Percentiles rank a stretch among this genome's conserved stretches.
phyloP scores from a whole-genome alignment of 345 rosid genomes.

The Eutrema heterophyllum region DNA sequence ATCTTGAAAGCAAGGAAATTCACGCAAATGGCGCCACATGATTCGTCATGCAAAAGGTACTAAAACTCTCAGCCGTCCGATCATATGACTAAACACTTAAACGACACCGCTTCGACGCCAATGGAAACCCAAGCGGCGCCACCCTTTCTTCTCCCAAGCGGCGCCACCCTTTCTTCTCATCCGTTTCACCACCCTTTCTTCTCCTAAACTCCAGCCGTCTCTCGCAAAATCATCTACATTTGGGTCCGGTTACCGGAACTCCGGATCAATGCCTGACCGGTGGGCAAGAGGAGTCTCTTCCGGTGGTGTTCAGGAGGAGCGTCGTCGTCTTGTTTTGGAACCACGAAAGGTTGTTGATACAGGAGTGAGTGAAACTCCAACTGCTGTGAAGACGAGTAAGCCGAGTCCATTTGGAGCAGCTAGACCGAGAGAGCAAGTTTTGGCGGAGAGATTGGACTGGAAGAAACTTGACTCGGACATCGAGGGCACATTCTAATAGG shows the following conservation, averaged over 20 bases:
- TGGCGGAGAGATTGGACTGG: slow-evolving; percentile 94
- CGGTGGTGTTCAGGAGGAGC: slow-evolving; percentile 47
- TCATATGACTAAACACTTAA: neutral
- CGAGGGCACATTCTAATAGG: slow-evolving; percentile 74
- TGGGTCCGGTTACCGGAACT: slow-evolving; percentile 58
- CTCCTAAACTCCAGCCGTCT: slow-evolving; percentile 4
- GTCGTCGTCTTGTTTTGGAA: slow-evolving; percentile 63
- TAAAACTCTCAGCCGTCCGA: neutral
- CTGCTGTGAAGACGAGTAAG: slow-evolving; percentile 49
- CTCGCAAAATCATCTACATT: slow-evolving; percentile 48
- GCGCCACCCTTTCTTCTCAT: slow-evolving; percentile 24
- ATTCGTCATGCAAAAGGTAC: neutral
- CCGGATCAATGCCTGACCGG: slow-evolving; percentile 55
- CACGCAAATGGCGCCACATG: neutral
- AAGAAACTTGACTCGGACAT: slow-evolving; percentile 77
- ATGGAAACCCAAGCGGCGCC: slow-evolving; percentile 12
- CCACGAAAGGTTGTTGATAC: slow-evolving; percentile 51
- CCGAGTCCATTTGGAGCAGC: slow-evolving; percentile 90
- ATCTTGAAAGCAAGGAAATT: neutral
- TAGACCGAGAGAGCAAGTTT: slow-evolving; percentile 85
- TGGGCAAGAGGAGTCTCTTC: slow-evolving; percentile 57
- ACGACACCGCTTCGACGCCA: neutral
- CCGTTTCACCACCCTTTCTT: neutral
- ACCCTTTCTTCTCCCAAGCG: too few species aligned
- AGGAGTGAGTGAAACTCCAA: slow-evolving; percentile 33